A percentile compares a stretch with the other conserved stretches of the same genome.
These are phyloP conservation scores for Plasmodium fragile DNA, from an alignment of 169 alveolate genomes.

Conservation along the genomic window DNA sequence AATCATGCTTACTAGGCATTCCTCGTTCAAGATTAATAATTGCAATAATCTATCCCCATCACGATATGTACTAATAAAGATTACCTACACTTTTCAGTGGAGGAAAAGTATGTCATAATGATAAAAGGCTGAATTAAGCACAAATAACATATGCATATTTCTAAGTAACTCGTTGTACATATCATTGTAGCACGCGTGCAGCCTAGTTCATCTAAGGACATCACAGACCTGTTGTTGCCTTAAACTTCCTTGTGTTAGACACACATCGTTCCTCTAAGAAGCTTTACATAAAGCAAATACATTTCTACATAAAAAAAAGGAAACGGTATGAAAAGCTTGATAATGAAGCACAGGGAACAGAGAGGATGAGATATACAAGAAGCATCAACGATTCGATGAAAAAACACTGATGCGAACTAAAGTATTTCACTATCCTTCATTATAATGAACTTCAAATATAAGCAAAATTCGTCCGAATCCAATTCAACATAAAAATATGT, in stretches of 20 bases:
- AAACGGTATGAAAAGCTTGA: not conserved
- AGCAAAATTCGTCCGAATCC: not conserved
- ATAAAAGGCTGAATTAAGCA: not conserved
- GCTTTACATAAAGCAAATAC: slow-evolving; percentile 65
- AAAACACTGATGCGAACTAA: too few species aligned
- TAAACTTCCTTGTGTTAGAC: slow-evolving; percentile 91
- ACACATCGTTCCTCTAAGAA: slow-evolving; percentile 93
- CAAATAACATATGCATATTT: not conserved
- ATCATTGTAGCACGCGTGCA: slow-evolving; percentile 94
- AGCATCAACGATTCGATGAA: not conserved
- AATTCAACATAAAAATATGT: slow-evolving; percentile 67
- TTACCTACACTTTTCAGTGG: slow-evolving; percentile 10
- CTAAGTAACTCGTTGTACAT: slow-evolving; percentile 84
- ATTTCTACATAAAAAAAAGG: not conserved
- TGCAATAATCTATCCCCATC: slow-evolving; percentile 94
- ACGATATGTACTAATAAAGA: slow-evolving; percentile 79
- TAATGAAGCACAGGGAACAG: not conserved
- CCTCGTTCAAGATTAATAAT: slow-evolving; percentile 94
- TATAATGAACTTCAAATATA: too few species aligned
- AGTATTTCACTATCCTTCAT: too few species aligned
- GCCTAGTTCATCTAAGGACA: slow-evolving; percentile 94
- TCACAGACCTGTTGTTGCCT: slow-evolving; percentile 94
- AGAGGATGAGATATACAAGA: not conserved
- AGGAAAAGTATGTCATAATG: slow-evolving; percentile 75
- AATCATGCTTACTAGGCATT: slow-evolving; percentile 95